Base-by-base conservation (phyloP, 805 yeast genomes). In the Schwanniomyces yamadae region DNA sequence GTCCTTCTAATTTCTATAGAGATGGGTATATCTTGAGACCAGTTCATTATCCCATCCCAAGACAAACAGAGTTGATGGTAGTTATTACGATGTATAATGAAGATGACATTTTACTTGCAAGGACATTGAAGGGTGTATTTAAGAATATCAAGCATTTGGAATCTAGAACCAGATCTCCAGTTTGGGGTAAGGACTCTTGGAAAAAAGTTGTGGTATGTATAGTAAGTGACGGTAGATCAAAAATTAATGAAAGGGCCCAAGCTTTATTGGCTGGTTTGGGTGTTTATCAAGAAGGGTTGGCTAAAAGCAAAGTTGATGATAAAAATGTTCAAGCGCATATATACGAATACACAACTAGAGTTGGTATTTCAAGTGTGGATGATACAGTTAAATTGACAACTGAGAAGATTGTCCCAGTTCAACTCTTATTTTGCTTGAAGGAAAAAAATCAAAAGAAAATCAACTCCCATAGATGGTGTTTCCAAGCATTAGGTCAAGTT, bases 391-490 rank as follows among this genome's bases (percentile, higher is more conserved):
- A 73, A 45, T 63, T 71, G 40, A 69, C 75, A 11, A 66, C 73
- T 2, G 75, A 72, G 38, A 75, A 77, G 47, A 66, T 78, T 40
- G 79, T 78, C 11, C 85, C 85, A 0, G 78, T 79, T 20, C 85
- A 79, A 54, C 59, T 79, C 57, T 59, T 80, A 27, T 72, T 79
- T 45, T 78, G 83, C 39, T 60, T 79, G 45, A 79, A 79, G 57
- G 84, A 79, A 54, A 62, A 72, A 42, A 79, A 79, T 56, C 71
- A 82, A 17, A 78, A 79, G 57, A 79, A 79, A 45, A 79, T 79
- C 55, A 79, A 79, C 55, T 76, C 82, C 17, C 85, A 79, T 52
- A 61, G 85, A 42, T 79, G 85, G 85, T 75, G 82, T 48, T 79
- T 79, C 63, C 80, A 79, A 51, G 84, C 82, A 1, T 65, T 79